These are phyloP conservation scores for Plenodomus lindquistii DNA, from an alignment of 2,329 filamentous ascomycete genomes.

Conservation along the genomic window DNA sequence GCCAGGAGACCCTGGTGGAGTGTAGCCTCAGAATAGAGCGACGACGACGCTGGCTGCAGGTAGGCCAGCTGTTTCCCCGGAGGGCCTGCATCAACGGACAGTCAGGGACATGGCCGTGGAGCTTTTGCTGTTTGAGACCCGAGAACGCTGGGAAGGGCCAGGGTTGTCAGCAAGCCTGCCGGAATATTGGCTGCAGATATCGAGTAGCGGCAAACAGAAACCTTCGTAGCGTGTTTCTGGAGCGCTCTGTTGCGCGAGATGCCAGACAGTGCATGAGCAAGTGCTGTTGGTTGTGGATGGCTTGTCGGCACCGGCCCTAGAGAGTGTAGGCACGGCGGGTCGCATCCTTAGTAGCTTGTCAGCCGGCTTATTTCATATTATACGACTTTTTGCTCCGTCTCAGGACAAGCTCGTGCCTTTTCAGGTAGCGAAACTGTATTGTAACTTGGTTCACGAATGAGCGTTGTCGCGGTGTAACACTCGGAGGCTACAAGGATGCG, in stretches of 20 bases:
- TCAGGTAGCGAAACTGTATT: too few relatives aligned
- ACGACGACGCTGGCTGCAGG: conserved; percentile 18
- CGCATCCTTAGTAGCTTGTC: too few relatives aligned
- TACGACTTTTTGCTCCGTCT: too few relatives aligned
- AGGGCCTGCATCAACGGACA: conserved; percentile 29
- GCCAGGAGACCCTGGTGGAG: conserved; percentile 24
- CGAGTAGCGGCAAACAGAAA: conserved; percentile 24
- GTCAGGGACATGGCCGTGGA: conserved; percentile 43
- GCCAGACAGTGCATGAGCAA: conserved; percentile 29
- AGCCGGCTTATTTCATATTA: too few relatives aligned
- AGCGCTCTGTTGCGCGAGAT: conserved; percentile 20
- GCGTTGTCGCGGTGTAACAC: too few relatives aligned
- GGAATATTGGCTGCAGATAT: conserved; percentile 36
- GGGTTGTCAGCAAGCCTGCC: conserved; percentile 29
- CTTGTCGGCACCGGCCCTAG: conserved; percentile 27
- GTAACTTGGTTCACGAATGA: too few relatives aligned
- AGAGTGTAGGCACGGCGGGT: too few relatives aligned
- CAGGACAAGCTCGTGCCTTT: too few relatives aligned
- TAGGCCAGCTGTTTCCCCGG: conserved; percentile 27
- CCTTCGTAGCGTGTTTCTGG: conserved; percentile 37
- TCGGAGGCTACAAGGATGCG: too few relatives aligned
- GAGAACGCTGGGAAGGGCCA: conserved; percentile 28
- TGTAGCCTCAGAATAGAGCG: conserved; percentile 22
- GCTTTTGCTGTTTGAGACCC: conserved; percentile 43
- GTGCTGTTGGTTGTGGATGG: conserved; percentile 18